phyloP scores from a whole-genome alignment of 495 filamentous ascomycete species.

The Hypoxylon cercidicola region DNA sequence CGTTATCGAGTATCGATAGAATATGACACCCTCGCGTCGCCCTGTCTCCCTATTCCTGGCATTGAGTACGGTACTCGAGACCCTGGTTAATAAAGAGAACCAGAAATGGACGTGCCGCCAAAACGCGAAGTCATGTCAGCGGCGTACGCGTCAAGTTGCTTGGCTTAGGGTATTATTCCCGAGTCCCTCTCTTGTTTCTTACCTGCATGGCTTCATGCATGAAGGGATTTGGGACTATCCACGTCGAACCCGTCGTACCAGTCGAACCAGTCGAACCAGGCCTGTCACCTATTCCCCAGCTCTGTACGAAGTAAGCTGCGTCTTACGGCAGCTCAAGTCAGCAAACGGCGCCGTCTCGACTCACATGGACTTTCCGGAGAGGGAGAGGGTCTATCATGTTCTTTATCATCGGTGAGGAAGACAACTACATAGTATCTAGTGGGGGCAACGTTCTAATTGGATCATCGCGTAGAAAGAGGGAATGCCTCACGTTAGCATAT shows the following conservation, averaged over 20 bases:
- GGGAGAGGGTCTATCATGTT: constrained; percentile 10
- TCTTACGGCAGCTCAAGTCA: constrained; percentile 40
- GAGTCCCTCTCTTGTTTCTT: constrained; percentile 29
- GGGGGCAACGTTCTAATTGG: constrained; percentile 17
- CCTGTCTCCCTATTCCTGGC: constrained; percentile 10
- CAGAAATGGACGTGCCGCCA: constrained; percentile 22
- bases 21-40: constrained; percentile 1
- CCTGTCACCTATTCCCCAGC: neutral
- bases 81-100: constrained; percentile 19
- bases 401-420: constrained; percentile 19
- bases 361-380: constrained; percentile 5
- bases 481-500: constrained; percentile 32
- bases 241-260: constrained; percentile 33
- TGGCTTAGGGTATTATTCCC: constrained; percentile 25
- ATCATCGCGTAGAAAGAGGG: constrained; percentile 13
- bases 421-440: constrained; percentile 3
- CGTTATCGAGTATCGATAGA: constrained; percentile 6
- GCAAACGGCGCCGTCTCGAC: constrained; percentile 8
- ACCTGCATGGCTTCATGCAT: constrained; percentile 38
- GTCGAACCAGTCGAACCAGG: constrained; percentile 29
- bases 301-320: constrained; percentile 34
- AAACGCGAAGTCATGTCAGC: constrained; percentile 38
- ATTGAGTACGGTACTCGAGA: constrained; percentile 2
- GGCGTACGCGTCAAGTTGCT: constrained; percentile 30
- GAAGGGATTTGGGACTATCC: constrained; percentile 29